Percentiles rank a stretch among this genome's conserved stretches.
These are phyloP conservation scores for Aspergillus glaucus DNA, from an alignment of 2,329 filamentous ascomycete genomes.

Conservation along the genomic window DNA sequence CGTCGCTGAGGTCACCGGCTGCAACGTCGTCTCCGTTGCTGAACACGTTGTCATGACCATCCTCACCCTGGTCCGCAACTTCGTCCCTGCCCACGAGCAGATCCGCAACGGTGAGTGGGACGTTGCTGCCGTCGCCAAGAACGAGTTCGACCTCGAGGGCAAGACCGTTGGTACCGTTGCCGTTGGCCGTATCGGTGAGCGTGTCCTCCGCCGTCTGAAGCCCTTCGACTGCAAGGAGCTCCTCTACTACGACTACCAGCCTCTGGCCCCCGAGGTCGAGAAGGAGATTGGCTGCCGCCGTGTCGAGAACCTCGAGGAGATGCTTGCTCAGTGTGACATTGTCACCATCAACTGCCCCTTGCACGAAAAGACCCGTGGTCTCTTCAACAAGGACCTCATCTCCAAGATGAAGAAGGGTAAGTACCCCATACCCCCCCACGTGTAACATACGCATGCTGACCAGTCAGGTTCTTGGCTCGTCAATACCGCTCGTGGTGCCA, in stretches of 20 bases:
- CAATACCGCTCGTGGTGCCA: slow-evolving; percentile 97
- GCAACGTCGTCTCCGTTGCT: slow-evolving; percentile 96
- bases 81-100: slow-evolving; percentile 93
- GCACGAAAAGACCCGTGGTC: slow-evolving; percentile 91
- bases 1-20: slow-evolving; percentile 94
- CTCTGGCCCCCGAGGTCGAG: slow-evolving; percentile 75
- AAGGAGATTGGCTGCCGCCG: slow-evolving; percentile 92
- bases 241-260: slow-evolving; percentile 99
- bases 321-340: slow-evolving; percentile 88
- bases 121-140: slow-evolving; percentile 92
- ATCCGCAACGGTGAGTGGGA: slow-evolving; percentile 87
- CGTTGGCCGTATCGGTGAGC: slow-evolving; percentile 95
- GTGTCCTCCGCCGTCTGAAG: slow-evolving; percentile 91
- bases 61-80: slow-evolving; percentile 92
- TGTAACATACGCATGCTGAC: slow-evolving; percentile 7
- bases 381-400: slow-evolving; percentile 99
- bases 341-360: slow-evolving; percentile 99
- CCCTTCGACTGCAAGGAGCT: slow-evolving; percentile 99
- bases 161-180: slow-evolving; percentile 98
- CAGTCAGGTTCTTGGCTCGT: slow-evolving; percentile 77
- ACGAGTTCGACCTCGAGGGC: slow-evolving; percentile 94
- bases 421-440: slow-evolving; percentile 16
- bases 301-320: slow-evolving; percentile 83
- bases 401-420: slow-evolving; percentile 96
- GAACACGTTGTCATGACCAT: slow-evolving; percentile 99